Evolutionary conservation across 2,329 filamentous ascomycete genomes (phyloP).

Genomic region (Diaporthe longicolla): DNA sequence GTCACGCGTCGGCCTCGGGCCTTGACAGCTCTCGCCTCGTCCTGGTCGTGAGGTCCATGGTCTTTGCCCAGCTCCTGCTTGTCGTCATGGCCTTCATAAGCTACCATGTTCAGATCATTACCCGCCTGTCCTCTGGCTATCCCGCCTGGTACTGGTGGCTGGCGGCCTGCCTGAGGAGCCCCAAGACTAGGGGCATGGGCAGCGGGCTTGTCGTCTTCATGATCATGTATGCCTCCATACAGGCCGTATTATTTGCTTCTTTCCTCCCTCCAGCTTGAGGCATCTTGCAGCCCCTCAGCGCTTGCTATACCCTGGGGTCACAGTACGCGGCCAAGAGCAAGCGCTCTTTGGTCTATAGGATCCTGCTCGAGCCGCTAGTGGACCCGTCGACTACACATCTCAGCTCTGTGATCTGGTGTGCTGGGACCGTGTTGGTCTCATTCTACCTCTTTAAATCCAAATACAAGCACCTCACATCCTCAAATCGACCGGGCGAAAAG

Average conservation of each 20-base stretch:
- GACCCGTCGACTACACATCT: background rate
- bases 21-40: conserved; percentile 41
- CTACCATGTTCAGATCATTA: conserved; percentile 96
- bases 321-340: background rate
- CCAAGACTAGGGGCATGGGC: conserved; percentile 46
- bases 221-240: conserved; percentile 85
- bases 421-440: background rate
- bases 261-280: conserved; percentile 89
- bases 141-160: conserved; percentile 91
- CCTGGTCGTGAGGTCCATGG: conserved; percentile 69
- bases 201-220: conserved; percentile 73
- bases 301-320: background rate
- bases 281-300: background rate
- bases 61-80: conserved; percentile 80
- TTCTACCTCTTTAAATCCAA: background rate
- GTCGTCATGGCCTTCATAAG: conserved; percentile 79
- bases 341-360: background rate
- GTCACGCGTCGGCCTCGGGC: background rate
- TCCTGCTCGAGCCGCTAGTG: background rate
- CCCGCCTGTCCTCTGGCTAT: conserved; percentile 88
- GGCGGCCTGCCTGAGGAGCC: conserved; percentile 63
- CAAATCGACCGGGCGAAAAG: background rate
- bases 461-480: background rate
- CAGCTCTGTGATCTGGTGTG: background rate
- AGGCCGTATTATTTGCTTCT: conserved; percentile 86